phyloP scores from a whole-genome alignment of 495 filamentous ascomycete species.

The Penicillium salamii region DNA sequence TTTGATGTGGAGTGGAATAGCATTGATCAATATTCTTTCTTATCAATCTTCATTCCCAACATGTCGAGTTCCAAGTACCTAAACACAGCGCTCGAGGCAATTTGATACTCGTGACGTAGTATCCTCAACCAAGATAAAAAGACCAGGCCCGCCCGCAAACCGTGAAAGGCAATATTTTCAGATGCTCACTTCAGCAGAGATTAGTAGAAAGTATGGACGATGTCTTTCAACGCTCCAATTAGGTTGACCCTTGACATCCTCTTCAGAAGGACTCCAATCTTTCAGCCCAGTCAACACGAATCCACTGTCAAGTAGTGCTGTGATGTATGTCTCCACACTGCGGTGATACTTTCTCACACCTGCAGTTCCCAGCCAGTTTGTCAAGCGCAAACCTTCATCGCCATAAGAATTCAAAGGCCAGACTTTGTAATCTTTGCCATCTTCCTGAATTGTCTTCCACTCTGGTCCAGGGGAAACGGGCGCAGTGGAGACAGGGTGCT shows the following conservation, averaged over 20 bases:
- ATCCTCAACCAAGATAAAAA: too few species aligned
- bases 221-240: conserved; percentile 18
- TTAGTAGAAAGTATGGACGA: conserved; percentile 22
- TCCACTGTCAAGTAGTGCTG: conserved; percentile 16
- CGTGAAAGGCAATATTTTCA: too few species aligned
- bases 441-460: conserved; percentile 7
- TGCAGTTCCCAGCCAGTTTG: conserved; percentile 20
- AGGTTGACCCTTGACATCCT: conserved; percentile 12
- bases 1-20: too few species aligned
- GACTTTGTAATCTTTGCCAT: background rate
- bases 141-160: too few species aligned
- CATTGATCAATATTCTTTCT: too few species aligned
- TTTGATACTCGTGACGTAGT: too few species aligned
- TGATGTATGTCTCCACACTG: conserved; percentile 22
- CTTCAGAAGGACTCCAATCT: conserved; percentile 17
- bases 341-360: conserved; percentile 27
- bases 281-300: conserved; percentile 19
- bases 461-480: conserved; percentile 11
- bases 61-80: too few species aligned
- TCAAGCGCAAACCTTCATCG: conserved; percentile 18
- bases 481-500: conserved; percentile 23
- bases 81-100: too few species aligned
- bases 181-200: conserved; percentile 6
- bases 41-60: too few species aligned
- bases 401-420: conserved; percentile 25